A percentile compares a stretch with the other conserved stretches of the same genome.
Evolutionary conservation across 345 rosid species (phyloP).

Genomic region (Melastoma malabathricum): DNA sequence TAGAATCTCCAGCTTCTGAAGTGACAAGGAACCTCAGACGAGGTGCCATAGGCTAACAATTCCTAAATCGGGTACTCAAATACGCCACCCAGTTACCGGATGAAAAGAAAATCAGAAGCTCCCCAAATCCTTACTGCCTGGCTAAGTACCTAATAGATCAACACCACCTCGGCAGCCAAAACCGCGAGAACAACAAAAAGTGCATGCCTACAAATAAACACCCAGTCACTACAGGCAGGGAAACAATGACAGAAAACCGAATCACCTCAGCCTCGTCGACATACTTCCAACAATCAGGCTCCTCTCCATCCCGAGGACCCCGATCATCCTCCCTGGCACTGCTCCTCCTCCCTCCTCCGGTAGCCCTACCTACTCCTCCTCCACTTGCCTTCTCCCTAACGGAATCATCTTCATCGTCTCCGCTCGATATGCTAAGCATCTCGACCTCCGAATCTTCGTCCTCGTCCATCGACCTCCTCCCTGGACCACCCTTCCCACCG

Average conservation of each 20-base stretch:
- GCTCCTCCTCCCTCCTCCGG: constrained; percentile 8
- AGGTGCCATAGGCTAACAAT: too few species aligned
- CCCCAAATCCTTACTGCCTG: too few species aligned
- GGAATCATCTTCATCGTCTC: constrained; percentile 54
- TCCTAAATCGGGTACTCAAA: too few species aligned
- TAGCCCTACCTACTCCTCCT: constrained; percentile 15
- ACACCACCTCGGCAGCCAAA: background rate
- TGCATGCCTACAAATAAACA: too few species aligned
- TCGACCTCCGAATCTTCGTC: constrained; percentile 97
- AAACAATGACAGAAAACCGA: background rate
- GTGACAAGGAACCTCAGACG: too few species aligned
- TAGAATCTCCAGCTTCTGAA: too few species aligned
- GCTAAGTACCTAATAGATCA: too few species aligned
- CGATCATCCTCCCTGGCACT: constrained; percentile 46
- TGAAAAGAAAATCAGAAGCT: too few species aligned
- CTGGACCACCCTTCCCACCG: constrained; percentile 15
- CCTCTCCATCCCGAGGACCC: constrained; percentile 71
- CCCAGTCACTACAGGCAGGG: background rate
- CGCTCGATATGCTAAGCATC: constrained; percentile 95
- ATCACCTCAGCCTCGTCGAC: constrained; percentile 84
- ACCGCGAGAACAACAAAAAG: background rate
- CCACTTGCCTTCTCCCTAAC: constrained; percentile 20
- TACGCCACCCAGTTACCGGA: too few species aligned
- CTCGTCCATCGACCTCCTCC: constrained; percentile 37
- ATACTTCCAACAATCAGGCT: constrained; percentile 90